phyloP scores from a whole-genome alignment of 257 asterid genomes.

The Solanum bulbocastanum region DNA sequence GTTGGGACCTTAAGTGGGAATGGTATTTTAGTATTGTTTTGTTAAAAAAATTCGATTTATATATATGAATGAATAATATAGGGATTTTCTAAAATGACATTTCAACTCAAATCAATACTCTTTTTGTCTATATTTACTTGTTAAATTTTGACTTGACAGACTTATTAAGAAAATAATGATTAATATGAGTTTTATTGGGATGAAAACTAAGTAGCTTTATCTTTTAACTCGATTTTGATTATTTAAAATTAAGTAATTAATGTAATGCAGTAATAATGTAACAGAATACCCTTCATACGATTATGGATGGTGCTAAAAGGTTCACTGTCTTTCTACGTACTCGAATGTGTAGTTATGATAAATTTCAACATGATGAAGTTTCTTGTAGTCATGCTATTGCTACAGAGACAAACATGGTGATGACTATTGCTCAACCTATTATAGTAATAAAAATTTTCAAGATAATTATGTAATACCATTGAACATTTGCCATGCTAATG shows the following conservation, averaged over 20 bases:
- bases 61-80: not conserved
- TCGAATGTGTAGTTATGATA: not conserved
- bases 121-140: not conserved
- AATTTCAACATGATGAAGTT: not conserved
- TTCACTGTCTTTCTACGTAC: too few relatives aligned
- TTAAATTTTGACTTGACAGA: too few relatives aligned
- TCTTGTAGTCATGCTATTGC: too few relatives aligned
- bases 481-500: not conserved
- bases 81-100: not conserved
- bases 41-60: not conserved
- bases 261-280: too few relatives aligned
- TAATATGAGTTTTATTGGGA: too few relatives aligned
- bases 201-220: too few relatives aligned
- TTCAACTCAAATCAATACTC: not conserved
- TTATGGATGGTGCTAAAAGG: too few relatives aligned
- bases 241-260: too few relatives aligned
- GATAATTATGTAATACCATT: not conserved
- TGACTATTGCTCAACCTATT: not conserved
- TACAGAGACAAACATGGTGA: not conserved
- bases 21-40: not conserved
- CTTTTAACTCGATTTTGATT: too few relatives aligned
- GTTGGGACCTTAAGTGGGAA: not conserved
- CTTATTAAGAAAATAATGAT: too few relatives aligned
- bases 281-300: too few relatives aligned
- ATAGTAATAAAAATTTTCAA: too few relatives aligned